A percentile compares a stretch with the other conserved stretches of the same genome.
Conservation (phyloP, 495 filamentous ascomycete species). For the Tuber microsphaerosporum region DNA sequence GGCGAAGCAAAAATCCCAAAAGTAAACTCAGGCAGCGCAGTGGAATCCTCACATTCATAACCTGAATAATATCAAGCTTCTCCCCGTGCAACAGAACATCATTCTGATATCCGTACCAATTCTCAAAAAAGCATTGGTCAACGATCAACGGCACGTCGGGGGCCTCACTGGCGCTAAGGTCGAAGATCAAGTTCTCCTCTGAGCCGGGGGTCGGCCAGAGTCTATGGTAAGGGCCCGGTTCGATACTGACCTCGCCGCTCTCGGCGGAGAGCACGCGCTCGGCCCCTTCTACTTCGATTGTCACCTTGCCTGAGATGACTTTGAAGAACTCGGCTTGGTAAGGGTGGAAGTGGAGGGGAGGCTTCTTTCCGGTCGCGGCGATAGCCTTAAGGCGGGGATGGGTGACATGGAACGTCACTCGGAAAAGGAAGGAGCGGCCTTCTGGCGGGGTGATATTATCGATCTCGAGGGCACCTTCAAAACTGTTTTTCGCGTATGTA, state of each 20-base stretch:
- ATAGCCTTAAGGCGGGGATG: conserved; percentile 42
- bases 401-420: conserved; percentile 42
- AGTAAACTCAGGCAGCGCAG: not conserved
- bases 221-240: conserved; percentile 45
- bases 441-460: conserved; percentile 31
- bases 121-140: conserved; percentile 51
- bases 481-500: not conserved
- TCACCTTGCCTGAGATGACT: conserved; percentile 43
- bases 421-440: conserved; percentile 44
- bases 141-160: conserved; percentile 43
- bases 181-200: conserved; percentile 19
- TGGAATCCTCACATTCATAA: conserved; percentile 43
- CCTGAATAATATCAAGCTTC: conserved; percentile 46
- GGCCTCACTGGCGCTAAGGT: conserved; percentile 38
- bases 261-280: conserved; percentile 39
- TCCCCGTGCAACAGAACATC: conserved; percentile 45
- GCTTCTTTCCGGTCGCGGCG: conserved; percentile 39
- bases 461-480: not conserved
- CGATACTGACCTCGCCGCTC: conserved; percentile 43
- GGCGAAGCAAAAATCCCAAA: not conserved
- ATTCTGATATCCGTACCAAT: conserved; percentile 53
- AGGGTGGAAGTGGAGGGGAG: conserved; percentile 48
- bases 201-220: conserved; percentile 40
- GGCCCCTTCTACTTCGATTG: conserved; percentile 43
- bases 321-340: conserved; percentile 47